A percentile compares a stretch with the other conserved stretches of the same genome.
Evolutionary conservation across 1,139 yeast species (phyloP).

Genomic region (Scheffersomyces titani): DNA sequence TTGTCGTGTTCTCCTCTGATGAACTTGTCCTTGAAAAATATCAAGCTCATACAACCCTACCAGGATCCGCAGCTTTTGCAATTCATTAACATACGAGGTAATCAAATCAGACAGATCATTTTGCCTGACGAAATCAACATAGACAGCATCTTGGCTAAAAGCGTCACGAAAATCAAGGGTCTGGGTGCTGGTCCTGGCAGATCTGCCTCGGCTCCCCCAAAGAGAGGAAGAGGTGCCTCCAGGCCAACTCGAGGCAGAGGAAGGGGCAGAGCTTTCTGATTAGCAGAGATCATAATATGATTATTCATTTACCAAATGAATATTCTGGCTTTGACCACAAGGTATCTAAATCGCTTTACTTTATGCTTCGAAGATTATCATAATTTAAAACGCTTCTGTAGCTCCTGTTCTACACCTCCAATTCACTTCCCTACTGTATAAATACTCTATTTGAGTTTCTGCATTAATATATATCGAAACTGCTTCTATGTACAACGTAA

Average conservation of each 20-base stretch:
- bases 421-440: background rate
- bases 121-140: constrained; percentile 87
- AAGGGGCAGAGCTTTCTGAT: constrained; percentile 10
- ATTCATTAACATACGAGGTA: constrained; percentile 86
- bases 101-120: constrained; percentile 80
- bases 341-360: no score
- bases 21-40: constrained; percentile 86
- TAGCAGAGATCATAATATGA: constrained; percentile 3
- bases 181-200: constrained; percentile 45
- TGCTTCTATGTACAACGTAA: background rate
- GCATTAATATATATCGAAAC: background rate
- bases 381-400: background rate
- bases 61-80: constrained; percentile 76
- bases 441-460: background rate
- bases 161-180: constrained; percentile 39
- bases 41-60: constrained; percentile 70
- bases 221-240: constrained; percentile 16
- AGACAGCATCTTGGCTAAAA: constrained; percentile 64
- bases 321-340: background rate
- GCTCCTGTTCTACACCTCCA: background rate
- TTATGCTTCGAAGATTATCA: no score
- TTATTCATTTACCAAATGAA: constrained; percentile 3
- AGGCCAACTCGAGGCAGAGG: constrained; percentile 22
- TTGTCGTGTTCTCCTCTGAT: constrained; percentile 87
- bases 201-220: constrained; percentile 10